Evolutionary conservation across 768 basidiomycete genomes (phyloP).

Genomic region (Pleurotus sapidus): DNA sequence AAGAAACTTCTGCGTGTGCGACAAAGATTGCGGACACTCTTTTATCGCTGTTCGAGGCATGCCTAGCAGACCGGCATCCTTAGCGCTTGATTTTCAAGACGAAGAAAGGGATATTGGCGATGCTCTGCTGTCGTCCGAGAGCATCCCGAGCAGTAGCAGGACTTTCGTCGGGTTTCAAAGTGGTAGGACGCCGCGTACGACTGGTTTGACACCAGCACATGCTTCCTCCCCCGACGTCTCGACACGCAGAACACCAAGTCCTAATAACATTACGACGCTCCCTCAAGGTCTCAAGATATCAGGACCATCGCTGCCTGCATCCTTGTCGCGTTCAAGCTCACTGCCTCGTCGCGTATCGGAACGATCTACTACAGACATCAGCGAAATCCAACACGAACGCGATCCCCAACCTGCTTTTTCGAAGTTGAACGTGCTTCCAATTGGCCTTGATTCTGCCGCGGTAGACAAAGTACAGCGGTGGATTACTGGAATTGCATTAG

Average conservation of each 20-base stretch:
- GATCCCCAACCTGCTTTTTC: not conserved
- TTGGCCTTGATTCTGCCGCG: not conserved
- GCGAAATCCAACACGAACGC: not conserved
- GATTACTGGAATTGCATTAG: conserved; percentile 12
- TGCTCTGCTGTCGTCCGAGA: not conserved
- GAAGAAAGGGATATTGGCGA: conserved; percentile 5
- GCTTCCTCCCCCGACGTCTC: not conserved
- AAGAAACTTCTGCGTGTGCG: too few relatives aligned
- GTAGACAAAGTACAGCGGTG: conserved; percentile 10
- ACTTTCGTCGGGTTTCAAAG: not conserved
- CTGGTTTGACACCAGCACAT: not conserved
- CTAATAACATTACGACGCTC: not conserved
- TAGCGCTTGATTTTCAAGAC: not conserved
- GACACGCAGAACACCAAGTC: not conserved
- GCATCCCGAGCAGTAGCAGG: not conserved
- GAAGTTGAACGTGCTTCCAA: not conserved
- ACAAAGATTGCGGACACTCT: too few relatives aligned
- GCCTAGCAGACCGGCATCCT: not conserved
- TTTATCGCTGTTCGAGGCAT: not conserved
- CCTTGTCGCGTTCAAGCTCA: not conserved
- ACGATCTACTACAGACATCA: not conserved
- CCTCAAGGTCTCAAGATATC: not conserved
- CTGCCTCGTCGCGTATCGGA: not conserved
- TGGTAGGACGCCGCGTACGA: not conserved
- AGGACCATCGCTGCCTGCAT: not conserved